A percentile compares a stretch with the other conserved stretches of the same genome.
Evolutionary conservation across 768 basidiomycete genomes (phyloP).

Genomic region (Xerocomus brunneocitrinus): DNA sequence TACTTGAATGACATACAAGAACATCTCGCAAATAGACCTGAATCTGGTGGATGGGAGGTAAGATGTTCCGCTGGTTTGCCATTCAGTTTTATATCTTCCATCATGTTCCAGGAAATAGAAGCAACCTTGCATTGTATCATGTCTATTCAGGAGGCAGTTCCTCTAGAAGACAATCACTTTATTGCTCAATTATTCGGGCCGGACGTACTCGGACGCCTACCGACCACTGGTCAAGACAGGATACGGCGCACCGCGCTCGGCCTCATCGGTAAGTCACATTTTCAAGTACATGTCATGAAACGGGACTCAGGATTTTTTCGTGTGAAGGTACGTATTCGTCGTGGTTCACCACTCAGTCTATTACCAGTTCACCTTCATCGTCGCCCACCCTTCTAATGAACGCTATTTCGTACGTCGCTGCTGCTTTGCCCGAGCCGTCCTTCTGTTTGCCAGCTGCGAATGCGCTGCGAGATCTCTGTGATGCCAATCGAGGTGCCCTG

Average conservation of each 20-base stretch:
- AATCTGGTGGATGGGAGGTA: constrained; percentile 72
- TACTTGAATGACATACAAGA: constrained; percentile 60
- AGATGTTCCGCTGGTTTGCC: not conserved
- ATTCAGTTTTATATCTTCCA: not conserved
- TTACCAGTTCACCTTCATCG: constrained; percentile 23
- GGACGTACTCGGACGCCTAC: constrained; percentile 64
- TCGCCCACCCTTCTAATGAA: constrained; percentile 53
- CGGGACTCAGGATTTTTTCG: not conserved
- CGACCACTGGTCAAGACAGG: constrained; percentile 57
- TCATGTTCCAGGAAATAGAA: constrained; percentile 67
- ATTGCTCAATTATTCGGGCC: constrained; percentile 67
- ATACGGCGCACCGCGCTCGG: constrained; percentile 70
- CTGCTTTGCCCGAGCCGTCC: constrained; percentile 60
- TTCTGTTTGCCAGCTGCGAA: constrained; percentile 73
- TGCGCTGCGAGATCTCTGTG: constrained; percentile 81
- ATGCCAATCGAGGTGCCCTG: constrained; percentile 80
- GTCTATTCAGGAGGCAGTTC: constrained; percentile 84
- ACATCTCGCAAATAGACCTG: constrained; percentile 42
- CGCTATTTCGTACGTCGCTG: constrained; percentile 63
- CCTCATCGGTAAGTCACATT: constrained; percentile 60
- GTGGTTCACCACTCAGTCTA: constrained; percentile 64
- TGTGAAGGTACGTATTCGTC: constrained; percentile 64
- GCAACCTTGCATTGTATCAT: constrained; percentile 82
- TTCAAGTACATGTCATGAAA: not conserved
- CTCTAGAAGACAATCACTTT: constrained; percentile 48